These are phyloP conservation scores for Xylaria polymorpha DNA, from an alignment of 2,329 filamentous ascomycete species.

Conservation along the genomic window DNA sequence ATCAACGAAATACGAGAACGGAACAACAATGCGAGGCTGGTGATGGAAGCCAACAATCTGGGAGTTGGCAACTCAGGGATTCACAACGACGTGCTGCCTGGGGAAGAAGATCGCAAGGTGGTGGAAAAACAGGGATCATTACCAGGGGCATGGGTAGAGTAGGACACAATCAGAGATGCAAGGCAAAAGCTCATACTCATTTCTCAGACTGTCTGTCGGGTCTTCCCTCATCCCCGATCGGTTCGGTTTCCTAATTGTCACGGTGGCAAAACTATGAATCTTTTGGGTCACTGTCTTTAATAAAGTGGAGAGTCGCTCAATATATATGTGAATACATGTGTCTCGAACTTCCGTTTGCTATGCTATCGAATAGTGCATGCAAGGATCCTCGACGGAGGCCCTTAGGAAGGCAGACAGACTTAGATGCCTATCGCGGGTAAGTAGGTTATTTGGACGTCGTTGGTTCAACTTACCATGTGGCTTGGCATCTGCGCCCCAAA, in stretches of 20 bases:
- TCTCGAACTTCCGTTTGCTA: neutral
- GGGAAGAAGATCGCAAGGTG: neutral
- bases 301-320: neutral
- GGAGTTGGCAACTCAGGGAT: neutral
- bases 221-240: neutral
- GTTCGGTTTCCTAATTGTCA: neutral
- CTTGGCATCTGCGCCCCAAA: conserved; percentile 18
- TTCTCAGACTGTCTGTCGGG: neutral
- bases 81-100: neutral
- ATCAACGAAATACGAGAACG: conserved; percentile 12
- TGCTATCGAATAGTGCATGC: neutral
- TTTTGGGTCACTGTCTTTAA: neutral
- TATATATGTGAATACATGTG: neutral
- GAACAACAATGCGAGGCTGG: neutral
- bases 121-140: neutral
- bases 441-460: neutral
- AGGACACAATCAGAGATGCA: conserved; percentile 7
- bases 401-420: conserved; percentile 7
- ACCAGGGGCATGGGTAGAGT: conserved; percentile 13
- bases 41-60: neutral
- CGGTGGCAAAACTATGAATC: neutral
- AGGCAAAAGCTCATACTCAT: neutral
- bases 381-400: neutral
- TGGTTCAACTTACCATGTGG: conserved; percentile 6
- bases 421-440: neutral